phyloP scores from a whole-genome alignment of 805 yeast species.

The Aciculoconidium aculeatum region DNA sequence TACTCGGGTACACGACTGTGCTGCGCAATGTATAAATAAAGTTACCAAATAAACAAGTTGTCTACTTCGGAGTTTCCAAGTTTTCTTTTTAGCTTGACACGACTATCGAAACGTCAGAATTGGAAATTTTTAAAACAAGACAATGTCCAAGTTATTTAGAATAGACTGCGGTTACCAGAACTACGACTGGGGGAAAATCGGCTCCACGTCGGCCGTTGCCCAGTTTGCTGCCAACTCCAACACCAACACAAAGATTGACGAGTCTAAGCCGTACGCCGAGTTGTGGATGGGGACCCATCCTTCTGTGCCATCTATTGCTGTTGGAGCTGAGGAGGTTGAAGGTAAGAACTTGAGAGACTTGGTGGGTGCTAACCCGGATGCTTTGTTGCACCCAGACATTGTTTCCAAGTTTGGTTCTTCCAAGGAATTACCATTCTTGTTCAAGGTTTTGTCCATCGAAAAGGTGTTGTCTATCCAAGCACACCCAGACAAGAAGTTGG shows the following conservation, averaged over 20 bases:
- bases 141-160: conserved; percentile 33
- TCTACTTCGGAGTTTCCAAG: no score
- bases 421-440: conserved; percentile 81
- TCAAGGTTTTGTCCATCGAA: conserved; percentile 88
- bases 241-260: conserved; percentile 56
- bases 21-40: no score
- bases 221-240: conserved; percentile 72
- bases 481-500: conserved; percentile 90
- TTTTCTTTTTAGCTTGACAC: no score
- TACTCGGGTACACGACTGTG: no score
- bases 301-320: conserved; percentile 70
- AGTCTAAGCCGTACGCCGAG: conserved; percentile 87
- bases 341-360: conserved; percentile 63
- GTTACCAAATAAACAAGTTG: no score
- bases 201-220: conserved; percentile 83
- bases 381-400: conserved; percentile 53
- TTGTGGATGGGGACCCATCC: conserved; percentile 99
- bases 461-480: conserved; percentile 96
- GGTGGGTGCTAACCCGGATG: conserved; percentile 52
- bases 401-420: conserved; percentile 59
- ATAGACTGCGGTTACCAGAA: conserved; percentile 61
- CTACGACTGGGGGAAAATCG: conserved; percentile 50
- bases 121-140: no score
- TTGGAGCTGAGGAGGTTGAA: conserved; percentile 22
- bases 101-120: no score